phyloP scores from a whole-genome alignment of 805 yeast genomes.

The Schwanniomyces vanrijiae region DNA sequence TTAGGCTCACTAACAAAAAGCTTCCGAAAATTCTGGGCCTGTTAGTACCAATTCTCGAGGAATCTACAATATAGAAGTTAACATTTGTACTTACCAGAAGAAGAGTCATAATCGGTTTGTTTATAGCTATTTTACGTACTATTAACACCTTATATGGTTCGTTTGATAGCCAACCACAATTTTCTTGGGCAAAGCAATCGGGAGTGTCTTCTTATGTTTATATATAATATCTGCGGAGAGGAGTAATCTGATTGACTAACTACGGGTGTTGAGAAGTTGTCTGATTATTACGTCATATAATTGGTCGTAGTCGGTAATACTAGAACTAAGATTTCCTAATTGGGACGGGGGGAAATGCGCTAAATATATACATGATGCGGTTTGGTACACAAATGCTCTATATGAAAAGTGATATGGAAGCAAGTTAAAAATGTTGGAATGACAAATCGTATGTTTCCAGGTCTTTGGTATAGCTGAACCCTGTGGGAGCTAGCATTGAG shows the following conservation, averaged over 20 bases:
- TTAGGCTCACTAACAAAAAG: neutral
- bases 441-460: neutral
- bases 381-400: neutral
- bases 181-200: neutral
- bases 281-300: neutral
- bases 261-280: neutral
- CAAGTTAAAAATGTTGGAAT: neutral
- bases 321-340: neutral
- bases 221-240: neutral
- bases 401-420: too few species aligned
- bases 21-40: constrained; percentile 2
- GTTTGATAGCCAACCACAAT: neutral
- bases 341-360: neutral
- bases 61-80: too few species aligned
- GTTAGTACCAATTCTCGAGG: neutral
- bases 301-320: neutral
- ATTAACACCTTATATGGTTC: neutral
- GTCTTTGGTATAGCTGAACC: neutral
- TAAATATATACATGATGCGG: neutral
- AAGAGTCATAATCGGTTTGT: neutral
- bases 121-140: neutral
- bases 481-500: neutral
- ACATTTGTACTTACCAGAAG: neutral
- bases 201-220: neutral
- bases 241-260: neutral